These are phyloP conservation scores for Ustilago nuda DNA, from an alignment of 1,284 basidiomycete genomes.

Conservation along the genomic window DNA sequence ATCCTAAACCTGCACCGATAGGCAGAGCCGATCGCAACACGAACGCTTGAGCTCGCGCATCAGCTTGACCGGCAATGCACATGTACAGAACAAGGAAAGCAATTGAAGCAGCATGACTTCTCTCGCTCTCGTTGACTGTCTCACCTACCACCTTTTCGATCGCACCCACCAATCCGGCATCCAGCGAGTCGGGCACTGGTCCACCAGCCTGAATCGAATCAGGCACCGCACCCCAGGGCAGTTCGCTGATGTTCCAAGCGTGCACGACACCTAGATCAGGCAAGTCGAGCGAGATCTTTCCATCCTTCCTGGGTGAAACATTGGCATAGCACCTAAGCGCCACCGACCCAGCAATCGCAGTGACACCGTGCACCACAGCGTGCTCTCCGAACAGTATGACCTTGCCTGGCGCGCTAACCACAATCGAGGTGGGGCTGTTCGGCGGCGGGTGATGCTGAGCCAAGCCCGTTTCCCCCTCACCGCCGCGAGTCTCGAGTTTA, in stretches of 20 bases:
- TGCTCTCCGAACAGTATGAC: constrained; percentile 99
- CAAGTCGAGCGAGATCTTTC: constrained; percentile 81
- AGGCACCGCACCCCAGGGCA: constrained; percentile 83
- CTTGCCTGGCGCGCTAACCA: constrained; percentile 82
- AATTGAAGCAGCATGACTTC: constrained; percentile 76
- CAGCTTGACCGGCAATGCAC: constrained; percentile 75
- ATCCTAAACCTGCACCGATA: constrained; percentile 97
- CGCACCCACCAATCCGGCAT: constrained; percentile 39
- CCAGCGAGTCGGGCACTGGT: constrained; percentile 74
- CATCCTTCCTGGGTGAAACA: constrained; percentile 80
- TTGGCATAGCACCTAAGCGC: constrained; percentile 94
- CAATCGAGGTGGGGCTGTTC: constrained; percentile 26
- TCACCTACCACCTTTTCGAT: constrained; percentile 58
- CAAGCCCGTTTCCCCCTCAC: constrained; percentile 49
- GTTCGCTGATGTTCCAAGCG: constrained; percentile 80
- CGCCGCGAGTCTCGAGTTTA: constrained; percentile 60
- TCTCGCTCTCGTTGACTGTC: constrained; percentile 56
- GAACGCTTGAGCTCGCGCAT: constrained; percentile 81
- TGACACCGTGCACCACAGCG: constrained; percentile 97
- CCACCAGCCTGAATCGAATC: constrained; percentile 54
- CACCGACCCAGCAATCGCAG: constrained; percentile 93
- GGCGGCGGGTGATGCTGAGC: constrained; percentile 42
- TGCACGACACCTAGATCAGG: constrained; percentile 83
- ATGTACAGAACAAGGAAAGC: constrained; percentile 97
- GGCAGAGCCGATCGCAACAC: constrained; percentile 90